Evolutionary conservation across 2,329 filamentous ascomycete species (phyloP), one percentile per base, ranked within the genome.

Genomic region (Curvularia spicifera): DNA sequence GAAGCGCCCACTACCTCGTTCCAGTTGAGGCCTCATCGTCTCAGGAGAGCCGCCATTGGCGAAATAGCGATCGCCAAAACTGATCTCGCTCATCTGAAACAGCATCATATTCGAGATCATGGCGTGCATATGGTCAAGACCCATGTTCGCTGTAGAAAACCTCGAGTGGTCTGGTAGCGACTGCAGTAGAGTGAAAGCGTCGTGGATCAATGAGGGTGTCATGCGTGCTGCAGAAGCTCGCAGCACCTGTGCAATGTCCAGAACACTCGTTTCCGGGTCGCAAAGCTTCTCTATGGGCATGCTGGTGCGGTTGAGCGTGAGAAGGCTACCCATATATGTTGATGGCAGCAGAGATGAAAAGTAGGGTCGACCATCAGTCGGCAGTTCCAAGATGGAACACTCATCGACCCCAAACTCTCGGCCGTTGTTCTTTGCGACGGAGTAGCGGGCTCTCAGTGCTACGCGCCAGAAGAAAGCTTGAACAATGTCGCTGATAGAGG

Each of bases 381-480:
- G 70, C 4, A 75, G 49, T 39, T 79, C 77, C 5, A 79, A 61
- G 29, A 68, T 60, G 6, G 59, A 66, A 18, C 39, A 53, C 5
- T 68, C 65, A 4, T 66, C 59, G 0, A 51, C 45, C 4, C 29
- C 45, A 43, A 67, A 63, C 1, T 45, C 44, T 12, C 43, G 35
- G 9, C 65, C 65, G 8, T n/a, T 56, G 22, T 56, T 51, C 47
- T 67, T 72, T 7, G 69, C 75, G 1, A 77, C 75, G 1, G 69
- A 72, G 40, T 75, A 74, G 12, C 78, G 69, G 1, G 77, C 73
- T 20, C 71, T 66, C 42, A 79, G 70, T 0, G 76, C 68, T 0
- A 71, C 68, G 0, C 76, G 72, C 78, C 78, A 80, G 57, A 78
- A 72, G 48, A 79, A 76, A 0, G 78, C 78, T 57, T 79, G 75